phyloP scores from a whole-genome alignment of 2,329 filamentous ascomycete genomes.

The Phialophora tarda region DNA sequence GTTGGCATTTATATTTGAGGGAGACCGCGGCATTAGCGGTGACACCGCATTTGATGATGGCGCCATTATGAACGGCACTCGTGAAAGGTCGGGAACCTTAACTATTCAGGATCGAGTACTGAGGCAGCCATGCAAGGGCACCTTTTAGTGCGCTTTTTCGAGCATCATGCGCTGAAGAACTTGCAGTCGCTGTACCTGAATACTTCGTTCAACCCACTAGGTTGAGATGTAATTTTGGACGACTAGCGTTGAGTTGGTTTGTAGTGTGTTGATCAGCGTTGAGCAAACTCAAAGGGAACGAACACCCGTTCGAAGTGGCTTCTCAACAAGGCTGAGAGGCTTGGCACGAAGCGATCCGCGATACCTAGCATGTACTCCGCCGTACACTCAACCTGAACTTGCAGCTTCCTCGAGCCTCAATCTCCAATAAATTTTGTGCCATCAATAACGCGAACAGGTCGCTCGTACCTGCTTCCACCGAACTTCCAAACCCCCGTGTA shows the following conservation, averaged over 20 bases:
- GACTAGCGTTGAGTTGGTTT: background rate
- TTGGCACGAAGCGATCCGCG: background rate
- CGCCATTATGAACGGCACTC: constrained; percentile 17
- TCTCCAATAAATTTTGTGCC: constrained; percentile 9
- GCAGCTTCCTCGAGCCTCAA: background rate
- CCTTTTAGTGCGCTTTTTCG: background rate
- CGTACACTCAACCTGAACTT: background rate
- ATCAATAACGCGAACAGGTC: background rate
- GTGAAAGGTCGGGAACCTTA: background rate
- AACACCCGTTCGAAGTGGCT: background rate
- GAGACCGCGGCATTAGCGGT: constrained; percentile 49
- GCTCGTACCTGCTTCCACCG: background rate
- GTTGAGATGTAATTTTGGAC: background rate
- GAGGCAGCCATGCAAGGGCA: background rate
- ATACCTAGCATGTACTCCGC: background rate
- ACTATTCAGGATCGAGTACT: background rate
- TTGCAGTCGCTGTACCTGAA: background rate
- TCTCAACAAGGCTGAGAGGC: constrained; percentile 4
- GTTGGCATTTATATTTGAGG: constrained; percentile 44
- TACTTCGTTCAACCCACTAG: background rate
- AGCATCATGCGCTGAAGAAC: background rate
- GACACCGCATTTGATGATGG: constrained; percentile 49
- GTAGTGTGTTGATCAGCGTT: background rate
- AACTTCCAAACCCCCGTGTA: background rate
- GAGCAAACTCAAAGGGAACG: background rate